Percentiles rank a stretch among this genome's conserved stretches.
Evolutionary conservation across 495 filamentous ascomycete genomes (phyloP).

Genomic region (Penicillium pulvis): DNA sequence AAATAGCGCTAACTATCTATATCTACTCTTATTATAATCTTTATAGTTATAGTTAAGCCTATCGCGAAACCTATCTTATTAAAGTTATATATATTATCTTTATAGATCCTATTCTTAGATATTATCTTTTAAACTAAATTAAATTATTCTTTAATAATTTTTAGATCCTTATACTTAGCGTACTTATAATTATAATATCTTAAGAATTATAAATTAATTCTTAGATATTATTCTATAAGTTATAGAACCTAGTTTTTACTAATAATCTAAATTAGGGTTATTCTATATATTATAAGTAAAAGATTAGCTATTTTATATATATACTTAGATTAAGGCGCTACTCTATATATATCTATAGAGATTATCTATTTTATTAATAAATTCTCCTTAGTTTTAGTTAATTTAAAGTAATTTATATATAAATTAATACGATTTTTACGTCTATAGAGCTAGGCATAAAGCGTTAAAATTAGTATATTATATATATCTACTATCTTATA

Average conservation of each 20-base stretch:
- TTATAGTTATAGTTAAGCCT: too few relatives aligned
- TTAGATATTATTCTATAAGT: background rate
- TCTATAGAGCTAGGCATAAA: background rate
- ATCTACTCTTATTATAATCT: too few relatives aligned
- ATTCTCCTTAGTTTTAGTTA: background rate
- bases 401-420: background rate
- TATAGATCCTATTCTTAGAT: too few relatives aligned
- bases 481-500: background rate
- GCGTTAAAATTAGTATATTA: background rate
- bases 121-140: too few relatives aligned
- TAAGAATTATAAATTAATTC: background rate
- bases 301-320: constrained; percentile 4
- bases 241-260: constrained; percentile 1
- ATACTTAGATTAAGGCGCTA: background rate
- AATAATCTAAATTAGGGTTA: background rate
- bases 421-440: background rate
- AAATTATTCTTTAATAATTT: too few relatives aligned
- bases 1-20: background rate
- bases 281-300: background rate
- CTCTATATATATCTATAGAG: constrained; percentile 5
- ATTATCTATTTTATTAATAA: background rate
- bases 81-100: too few relatives aligned
- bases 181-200: background rate
- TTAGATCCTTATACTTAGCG: too few relatives aligned
- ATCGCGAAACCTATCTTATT: too few relatives aligned